Percentiles rank a stretch among this genome's conserved stretches.
Conservation (phyloP, 352 stramenopile genomes). For the Phytophthora citricola region DNA sequence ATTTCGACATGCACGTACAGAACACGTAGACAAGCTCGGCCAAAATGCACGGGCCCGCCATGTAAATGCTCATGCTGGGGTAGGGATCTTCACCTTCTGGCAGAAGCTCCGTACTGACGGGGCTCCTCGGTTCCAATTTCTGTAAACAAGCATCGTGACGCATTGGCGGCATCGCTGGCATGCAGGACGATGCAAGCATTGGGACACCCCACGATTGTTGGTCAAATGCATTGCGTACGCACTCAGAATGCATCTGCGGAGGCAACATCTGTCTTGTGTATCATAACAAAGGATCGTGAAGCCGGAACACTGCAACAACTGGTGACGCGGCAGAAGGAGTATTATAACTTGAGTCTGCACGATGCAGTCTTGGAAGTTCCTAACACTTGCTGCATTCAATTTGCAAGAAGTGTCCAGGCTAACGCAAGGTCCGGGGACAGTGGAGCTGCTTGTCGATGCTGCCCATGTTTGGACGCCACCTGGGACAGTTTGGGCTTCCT, state of each 20-base stretch:
- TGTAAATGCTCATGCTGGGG: constrained; percentile 1
- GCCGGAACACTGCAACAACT: constrained; percentile 9
- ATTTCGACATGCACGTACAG: neutral
- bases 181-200: constrained; percentile 25
- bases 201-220: constrained; percentile 5
- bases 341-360: too few relatives aligned
- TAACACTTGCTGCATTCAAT: too few relatives aligned
- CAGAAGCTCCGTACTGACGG: neutral
- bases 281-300: constrained; percentile 1
- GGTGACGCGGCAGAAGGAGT: too few relatives aligned
- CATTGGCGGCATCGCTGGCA: constrained; percentile 7
- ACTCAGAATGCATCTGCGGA: constrained; percentile 22
- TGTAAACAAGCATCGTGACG: constrained; percentile 30
- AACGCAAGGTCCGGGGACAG: too few relatives aligned
- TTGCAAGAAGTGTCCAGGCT: too few relatives aligned
- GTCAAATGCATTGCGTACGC: constrained; percentile 8
- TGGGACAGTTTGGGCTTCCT: constrained; percentile 22
- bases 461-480: constrained; percentile 16
- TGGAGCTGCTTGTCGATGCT: constrained; percentile 3
- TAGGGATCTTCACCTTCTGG: constrained; percentile 4
- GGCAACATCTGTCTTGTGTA: constrained; percentile 13
- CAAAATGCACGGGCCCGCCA: constrained; percentile 6
- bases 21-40: constrained; percentile 21
- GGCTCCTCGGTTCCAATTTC: neutral
- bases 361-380: too few relatives aligned